phyloP scores from a whole-genome alignment of 73 alveolate genomes.

The Paraurostyla sp. region DNA sequence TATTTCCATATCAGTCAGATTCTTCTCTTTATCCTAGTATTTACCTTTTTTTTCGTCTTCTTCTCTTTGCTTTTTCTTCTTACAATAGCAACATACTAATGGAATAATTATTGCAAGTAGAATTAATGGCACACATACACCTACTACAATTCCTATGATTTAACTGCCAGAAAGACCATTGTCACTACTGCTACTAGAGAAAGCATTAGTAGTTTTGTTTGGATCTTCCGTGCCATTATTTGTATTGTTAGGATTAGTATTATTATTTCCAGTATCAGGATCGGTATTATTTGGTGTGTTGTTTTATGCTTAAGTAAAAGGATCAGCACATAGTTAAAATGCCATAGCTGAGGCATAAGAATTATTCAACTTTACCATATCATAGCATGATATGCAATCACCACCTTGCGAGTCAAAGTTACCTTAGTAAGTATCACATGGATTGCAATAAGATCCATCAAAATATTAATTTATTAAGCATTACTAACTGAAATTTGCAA shows the following conservation, averaged over 20 bases:
- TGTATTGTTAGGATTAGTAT: constrained; percentile 27
- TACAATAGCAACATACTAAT: not conserved
- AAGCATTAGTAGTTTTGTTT: not conserved
- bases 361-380: not conserved
- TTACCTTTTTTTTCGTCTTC: not conserved
- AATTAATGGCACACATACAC: not conserved
- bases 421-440: not conserved
- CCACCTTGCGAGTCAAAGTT: not conserved
- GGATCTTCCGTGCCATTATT: too few relatives aligned
- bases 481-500: not conserved
- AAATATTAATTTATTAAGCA: not conserved
- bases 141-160: not conserved
- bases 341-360: constrained; percentile 31
- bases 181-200: not conserved
- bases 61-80: not conserved
- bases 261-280: not conserved
- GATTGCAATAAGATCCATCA: not conserved
- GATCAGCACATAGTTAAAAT: not conserved
- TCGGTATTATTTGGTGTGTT: constrained; percentile 19
- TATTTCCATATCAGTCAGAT: not conserved
- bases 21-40: not conserved
- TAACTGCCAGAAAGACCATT: not conserved
- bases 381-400: constrained; percentile 3
- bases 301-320: not conserved
- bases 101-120: not conserved